These are phyloP conservation scores for Aspergillus pseudoviridinutans DNA, from an alignment of 2,329 filamentous ascomycete species.

Conservation along the genomic window DNA sequence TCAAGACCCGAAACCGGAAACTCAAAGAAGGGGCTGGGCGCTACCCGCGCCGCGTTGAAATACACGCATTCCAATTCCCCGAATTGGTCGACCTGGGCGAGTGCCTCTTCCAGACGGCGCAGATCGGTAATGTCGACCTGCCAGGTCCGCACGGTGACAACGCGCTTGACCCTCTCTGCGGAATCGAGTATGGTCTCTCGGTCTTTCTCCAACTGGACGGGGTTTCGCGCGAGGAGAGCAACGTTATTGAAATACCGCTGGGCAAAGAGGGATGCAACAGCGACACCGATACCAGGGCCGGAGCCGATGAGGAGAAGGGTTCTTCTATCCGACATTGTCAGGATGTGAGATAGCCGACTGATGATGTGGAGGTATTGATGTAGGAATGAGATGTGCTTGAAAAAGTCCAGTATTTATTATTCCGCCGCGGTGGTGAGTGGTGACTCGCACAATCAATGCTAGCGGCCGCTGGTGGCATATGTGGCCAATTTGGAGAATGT, in stretches of 20 bases:
- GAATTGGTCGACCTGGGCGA: not conserved
- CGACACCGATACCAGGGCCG: slow-evolving; percentile 3
- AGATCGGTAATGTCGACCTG: not conserved
- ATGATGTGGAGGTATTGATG: not conserved
- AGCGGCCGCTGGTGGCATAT: not conserved
- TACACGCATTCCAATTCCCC: slow-evolving; percentile 5
- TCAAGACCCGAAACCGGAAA: not conserved
- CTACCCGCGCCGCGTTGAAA: slow-evolving; percentile 4
- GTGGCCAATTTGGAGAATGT: too few species aligned
- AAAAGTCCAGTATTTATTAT: too few species aligned
- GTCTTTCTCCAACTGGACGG: slow-evolving; percentile 1
- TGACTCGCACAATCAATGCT: not conserved
- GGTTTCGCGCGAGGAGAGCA: slow-evolving; percentile 1
- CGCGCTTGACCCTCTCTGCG: too few species aligned
- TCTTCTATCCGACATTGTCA: not conserved
- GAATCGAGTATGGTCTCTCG: not conserved
- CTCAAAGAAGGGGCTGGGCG: not conserved
- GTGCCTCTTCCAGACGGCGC: too few species aligned
- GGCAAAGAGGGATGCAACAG: not conserved
- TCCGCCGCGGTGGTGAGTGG: not conserved
- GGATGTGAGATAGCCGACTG: not conserved
- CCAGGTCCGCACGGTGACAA: not conserved
- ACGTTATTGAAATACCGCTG: not conserved
- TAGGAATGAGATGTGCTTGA: not conserved
- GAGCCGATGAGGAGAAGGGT: slow-evolving; percentile 2